A percentile compares a stretch with the other conserved stretches of the same genome.
These are phyloP conservation scores for Achaetomium macrosporum DNA, from an alignment of 2,329 filamentous ascomycete genomes.

Conservation along the genomic window DNA sequence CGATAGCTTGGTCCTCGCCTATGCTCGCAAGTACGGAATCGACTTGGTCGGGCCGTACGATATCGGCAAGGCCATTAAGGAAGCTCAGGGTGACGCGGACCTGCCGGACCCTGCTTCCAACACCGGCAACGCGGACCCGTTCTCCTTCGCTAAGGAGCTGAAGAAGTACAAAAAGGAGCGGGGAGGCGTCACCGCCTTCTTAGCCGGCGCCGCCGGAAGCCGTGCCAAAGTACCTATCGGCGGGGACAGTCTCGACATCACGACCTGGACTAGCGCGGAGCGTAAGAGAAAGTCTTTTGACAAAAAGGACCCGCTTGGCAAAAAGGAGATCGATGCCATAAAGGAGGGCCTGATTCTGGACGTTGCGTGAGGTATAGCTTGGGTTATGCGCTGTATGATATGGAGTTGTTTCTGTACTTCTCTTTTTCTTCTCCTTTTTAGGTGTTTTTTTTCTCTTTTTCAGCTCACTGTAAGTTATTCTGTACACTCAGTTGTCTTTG, in stretches of 20 bases:
- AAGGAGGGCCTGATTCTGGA: slow-evolving; percentile 29
- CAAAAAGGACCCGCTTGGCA: slow-evolving; percentile 33
- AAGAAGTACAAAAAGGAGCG: slow-evolving; percentile 17
- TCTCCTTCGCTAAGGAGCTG: slow-evolving; percentile 11
- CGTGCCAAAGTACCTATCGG: slow-evolving; percentile 27
- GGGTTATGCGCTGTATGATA: neutral
- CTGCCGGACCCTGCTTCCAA: slow-evolving; percentile 20
- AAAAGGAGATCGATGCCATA: slow-evolving; percentile 30
- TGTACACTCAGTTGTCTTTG: too few relatives aligned
- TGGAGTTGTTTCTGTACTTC: neutral
- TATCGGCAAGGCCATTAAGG: slow-evolving; percentile 20
- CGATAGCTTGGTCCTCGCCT: slow-evolving; percentile 31
- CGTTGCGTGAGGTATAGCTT: slow-evolving; percentile 5
- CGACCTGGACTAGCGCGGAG: slow-evolving; percentile 31
- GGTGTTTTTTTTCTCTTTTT: too few relatives aligned
- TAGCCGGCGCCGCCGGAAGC: neutral
- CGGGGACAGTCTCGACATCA: slow-evolving; percentile 30
- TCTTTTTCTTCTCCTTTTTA: too few relatives aligned
- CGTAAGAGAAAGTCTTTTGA: slow-evolving; percentile 30
- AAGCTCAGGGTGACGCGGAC: neutral
- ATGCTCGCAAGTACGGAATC: slow-evolving; percentile 32
- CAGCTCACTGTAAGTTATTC: too few relatives aligned
- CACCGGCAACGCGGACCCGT: slow-evolving; percentile 24
- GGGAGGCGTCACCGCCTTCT: slow-evolving; percentile 1
- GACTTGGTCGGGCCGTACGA: slow-evolving; percentile 25